Evolutionary conservation across 208 protist species (phyloP).

Genomic region (Crithidia thermophila): DNA sequence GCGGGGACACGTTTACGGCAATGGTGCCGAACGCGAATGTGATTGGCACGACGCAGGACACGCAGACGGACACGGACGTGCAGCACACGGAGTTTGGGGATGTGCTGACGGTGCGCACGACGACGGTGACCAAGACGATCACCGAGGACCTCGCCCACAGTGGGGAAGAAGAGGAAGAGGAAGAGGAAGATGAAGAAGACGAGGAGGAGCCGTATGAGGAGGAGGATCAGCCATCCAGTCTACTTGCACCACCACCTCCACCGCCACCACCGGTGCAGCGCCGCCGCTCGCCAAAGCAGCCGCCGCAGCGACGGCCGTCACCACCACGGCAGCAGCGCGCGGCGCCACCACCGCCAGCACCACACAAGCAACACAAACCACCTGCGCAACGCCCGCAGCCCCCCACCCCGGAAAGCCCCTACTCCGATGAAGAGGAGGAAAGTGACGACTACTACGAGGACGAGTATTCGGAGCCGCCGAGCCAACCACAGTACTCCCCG

Average conservation of each 20-base stretch:
- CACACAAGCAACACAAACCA: too few species aligned
- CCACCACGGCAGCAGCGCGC: not conserved
- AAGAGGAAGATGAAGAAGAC: constrained; percentile 12
- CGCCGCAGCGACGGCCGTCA: not conserved
- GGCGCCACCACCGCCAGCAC: constrained; percentile 2
- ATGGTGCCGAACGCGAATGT: constrained; percentile 56
- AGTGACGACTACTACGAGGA: not conserved
- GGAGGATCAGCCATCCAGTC: constrained; percentile 17
- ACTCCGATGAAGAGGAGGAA: not conserved
- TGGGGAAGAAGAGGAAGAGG: constrained; percentile 45
- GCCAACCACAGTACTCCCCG: not conserved
- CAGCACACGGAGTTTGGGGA: constrained; percentile 66
- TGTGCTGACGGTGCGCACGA: constrained; percentile 70
- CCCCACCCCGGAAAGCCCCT: not conserved
- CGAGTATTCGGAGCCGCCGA: not conserved
- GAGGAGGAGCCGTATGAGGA: constrained; percentile 38
- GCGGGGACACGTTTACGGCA: constrained; percentile 45
- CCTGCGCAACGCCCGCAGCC: not conserved
- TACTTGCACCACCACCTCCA: too few species aligned
- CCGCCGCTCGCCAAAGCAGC: not conserved
- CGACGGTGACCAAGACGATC: constrained; percentile 71
- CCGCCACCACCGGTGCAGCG: not conserved
- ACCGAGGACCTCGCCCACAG: constrained; percentile 60
- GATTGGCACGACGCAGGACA: constrained; percentile 65
- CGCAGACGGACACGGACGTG: constrained; percentile 68